Evolutionary conservation across 805 yeast species (phyloP).

Genomic region (Kodamaea neixiangensis): DNA sequence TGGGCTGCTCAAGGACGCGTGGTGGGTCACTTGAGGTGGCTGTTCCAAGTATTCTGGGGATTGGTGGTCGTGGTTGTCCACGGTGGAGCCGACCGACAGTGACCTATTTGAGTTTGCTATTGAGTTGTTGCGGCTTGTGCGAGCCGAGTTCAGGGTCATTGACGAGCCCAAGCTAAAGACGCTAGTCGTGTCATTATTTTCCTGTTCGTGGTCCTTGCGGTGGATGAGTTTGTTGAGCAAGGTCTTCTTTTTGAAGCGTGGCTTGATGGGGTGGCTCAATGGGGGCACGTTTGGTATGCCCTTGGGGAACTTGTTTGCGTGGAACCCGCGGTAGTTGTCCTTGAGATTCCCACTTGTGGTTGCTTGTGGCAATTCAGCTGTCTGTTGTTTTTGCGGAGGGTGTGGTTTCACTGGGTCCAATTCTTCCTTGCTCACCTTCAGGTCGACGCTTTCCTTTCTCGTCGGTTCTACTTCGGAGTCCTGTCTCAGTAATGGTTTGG

Average conservation of each 20-base stretch:
- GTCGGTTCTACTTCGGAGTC: background rate
- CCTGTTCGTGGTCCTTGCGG: constrained; percentile 22
- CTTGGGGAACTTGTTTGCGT: constrained; percentile 30
- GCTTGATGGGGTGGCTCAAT: constrained; percentile 50
- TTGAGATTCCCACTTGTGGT: constrained; percentile 13
- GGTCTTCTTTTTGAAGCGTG: constrained; percentile 42
- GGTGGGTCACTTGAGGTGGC: constrained; percentile 1
- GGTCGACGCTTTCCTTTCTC: background rate
- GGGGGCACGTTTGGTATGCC: constrained; percentile 45
- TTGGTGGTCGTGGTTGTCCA: constrained; percentile 15
- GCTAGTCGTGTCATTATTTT: constrained; percentile 6
- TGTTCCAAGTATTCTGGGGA: background rate
- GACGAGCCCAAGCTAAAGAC: constrained; percentile 3
- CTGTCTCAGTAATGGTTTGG: constrained; percentile 1
- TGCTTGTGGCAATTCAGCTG: background rate
- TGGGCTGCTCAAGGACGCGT: constrained; percentile 1
- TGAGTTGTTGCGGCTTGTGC: constrained; percentile 14
- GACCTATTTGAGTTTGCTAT: constrained; percentile 8
- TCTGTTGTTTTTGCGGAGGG: background rate
- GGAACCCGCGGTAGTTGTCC: constrained; percentile 43
- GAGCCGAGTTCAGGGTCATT: constrained; percentile 3
- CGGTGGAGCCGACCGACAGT: constrained; percentile 12
- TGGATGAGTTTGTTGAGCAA: constrained; percentile 43
- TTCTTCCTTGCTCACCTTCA: background rate
- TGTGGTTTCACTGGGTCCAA: background rate